A percentile compares a stretch with the other conserved stretches of the same genome.
phyloP scores from a whole-genome alignment of 2,329 filamentous ascomycete species.

The Colletotrichum liriopes region DNA sequence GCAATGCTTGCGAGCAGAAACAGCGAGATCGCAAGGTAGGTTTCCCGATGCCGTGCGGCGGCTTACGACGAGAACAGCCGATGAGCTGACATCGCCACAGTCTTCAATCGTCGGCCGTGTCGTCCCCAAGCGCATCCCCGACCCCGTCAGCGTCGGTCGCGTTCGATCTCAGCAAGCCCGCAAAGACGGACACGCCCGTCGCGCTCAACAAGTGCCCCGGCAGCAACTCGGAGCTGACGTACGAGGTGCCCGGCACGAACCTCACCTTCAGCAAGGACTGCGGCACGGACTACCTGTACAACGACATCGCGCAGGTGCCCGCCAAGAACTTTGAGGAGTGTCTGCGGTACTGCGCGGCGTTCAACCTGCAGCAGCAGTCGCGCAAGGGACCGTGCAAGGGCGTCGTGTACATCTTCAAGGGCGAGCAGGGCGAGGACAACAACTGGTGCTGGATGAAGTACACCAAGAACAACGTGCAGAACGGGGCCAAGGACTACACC shows the following conservation, averaged over 20 bases:
- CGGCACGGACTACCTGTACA: slow-evolving; percentile 34
- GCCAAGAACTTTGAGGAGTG: slow-evolving; percentile 38
- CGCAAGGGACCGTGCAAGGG: slow-evolving; percentile 30
- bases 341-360: slow-evolving; percentile 34
- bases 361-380: slow-evolving; percentile 33
- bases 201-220: slow-evolving; percentile 26
- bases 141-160: background rate
- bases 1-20: slow-evolving; percentile 33
- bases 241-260: slow-evolving; percentile 36
- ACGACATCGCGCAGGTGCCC: slow-evolving; percentile 37
- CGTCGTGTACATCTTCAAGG: slow-evolving; percentile 30
- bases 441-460: slow-evolving; percentile 41
- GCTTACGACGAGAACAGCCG: background rate
- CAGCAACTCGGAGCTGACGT: slow-evolving; percentile 12
- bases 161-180: slow-evolving; percentile 32
- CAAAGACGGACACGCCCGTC: slow-evolving; percentile 33
- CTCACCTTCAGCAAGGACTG: slow-evolving; percentile 39
- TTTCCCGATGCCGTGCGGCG: background rate
- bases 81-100: background rate
- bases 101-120: background rate
- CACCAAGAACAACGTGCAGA: slow-evolving; percentile 30
- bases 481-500: slow-evolving; percentile 23
- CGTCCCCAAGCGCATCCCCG: slow-evolving; percentile 6
- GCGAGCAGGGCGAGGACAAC: slow-evolving; percentile 22
- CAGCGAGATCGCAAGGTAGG: slow-evolving; percentile 20